Evolutionary conservation across 2,329 filamentous ascomycete genomes (phyloP).

Genomic region (Westerdykella ornata): DNA sequence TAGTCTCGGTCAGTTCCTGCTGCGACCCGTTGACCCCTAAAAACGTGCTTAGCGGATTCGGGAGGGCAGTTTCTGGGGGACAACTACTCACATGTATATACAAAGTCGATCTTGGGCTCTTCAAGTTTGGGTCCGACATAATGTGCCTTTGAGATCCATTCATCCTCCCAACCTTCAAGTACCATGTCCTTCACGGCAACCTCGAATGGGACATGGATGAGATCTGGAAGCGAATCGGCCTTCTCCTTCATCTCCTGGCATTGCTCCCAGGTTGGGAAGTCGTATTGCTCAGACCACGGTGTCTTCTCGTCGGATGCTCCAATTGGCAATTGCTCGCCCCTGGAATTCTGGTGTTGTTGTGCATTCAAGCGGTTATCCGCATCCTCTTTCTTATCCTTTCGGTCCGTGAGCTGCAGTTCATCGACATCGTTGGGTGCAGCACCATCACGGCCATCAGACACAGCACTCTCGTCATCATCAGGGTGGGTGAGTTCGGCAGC

Average conservation of each 20-base stretch:
- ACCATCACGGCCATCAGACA: no score
- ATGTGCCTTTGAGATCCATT: slow-evolving; percentile 36
- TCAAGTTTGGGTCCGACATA: slow-evolving; percentile 28
- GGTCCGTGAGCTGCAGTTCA: background rate
- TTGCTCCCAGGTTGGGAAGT: slow-evolving; percentile 22
- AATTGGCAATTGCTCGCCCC: slow-evolving; percentile 5
- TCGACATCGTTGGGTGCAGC: background rate
- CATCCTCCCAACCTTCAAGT: slow-evolving; percentile 41
- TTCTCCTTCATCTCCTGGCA: slow-evolving; percentile 24
- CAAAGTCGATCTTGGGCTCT: slow-evolving; percentile 42
- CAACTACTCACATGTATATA: slow-evolving; percentile 32
- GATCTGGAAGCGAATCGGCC: slow-evolving; percentile 33
- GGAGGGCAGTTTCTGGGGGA: background rate
- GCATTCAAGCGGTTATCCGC: slow-evolving; percentile 2
- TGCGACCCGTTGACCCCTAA: slow-evolving; percentile 43
- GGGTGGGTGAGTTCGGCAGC: slow-evolving; percentile 8
- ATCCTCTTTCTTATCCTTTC: background rate
- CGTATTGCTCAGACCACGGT: slow-evolving; percentile 12
- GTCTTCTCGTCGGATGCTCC: slow-evolving; percentile 7
- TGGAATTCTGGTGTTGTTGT: background rate
- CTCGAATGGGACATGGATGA: slow-evolving; percentile 39
- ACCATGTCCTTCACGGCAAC: slow-evolving; percentile 34
- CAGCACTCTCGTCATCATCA: slow-evolving; percentile 9
- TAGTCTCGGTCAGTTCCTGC: slow-evolving; percentile 32
- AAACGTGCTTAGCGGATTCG: background rate